Base-by-base conservation (phyloP, 306 rosid species). In the Prunus davidiana region DNA sequence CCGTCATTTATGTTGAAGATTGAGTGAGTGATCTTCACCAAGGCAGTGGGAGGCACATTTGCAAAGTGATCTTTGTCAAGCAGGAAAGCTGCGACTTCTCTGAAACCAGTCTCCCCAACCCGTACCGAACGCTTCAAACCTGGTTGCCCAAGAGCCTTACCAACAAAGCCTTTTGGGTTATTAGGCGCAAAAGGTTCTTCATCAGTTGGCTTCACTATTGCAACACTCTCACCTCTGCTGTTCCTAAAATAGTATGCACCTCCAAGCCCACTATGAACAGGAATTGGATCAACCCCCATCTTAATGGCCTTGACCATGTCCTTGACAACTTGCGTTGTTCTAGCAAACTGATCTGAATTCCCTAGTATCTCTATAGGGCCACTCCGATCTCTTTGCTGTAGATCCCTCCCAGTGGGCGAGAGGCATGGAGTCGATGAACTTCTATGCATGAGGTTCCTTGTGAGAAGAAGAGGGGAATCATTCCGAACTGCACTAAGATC, bases 111-210 rank as follows among this genome's bases (percentile, higher is more conserved):
- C 84, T 95, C 99, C 79, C 99, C 99, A 14, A 95, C 97, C 81
- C 99, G 91, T 70, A 95, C 99, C 0, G 99, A 95, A 1, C 90
- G 90, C 67, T 95, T 95, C 81, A 95, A 76, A 32, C 99, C 99
- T 0, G 99, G 99, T 75, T 95, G 97, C 65, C 99, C 99, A 68
- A 95, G 93, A 22, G 98, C 89, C 80, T 91, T 95, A 22, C 99
- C 99, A 32, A 95, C 91, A 84, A 90, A 95, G 3, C 99, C 99
- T 78, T 95, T 95, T 0, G 99, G 99, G 78, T 95, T 95, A 78
- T 95, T 95, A 1, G 99, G 99, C 2, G 97, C 99, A 83, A 92
- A 95, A 77, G 99, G 99, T 74, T 95, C 99, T 81, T 95, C 99
- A 81, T 95, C 99, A 0, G 97, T 95, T 12, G 99, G 99, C 81